These are phyloP conservation scores for Poa pratensis DNA, from an alignment of 176 grass and related monocot genomes.

Conservation along the genomic window DNA sequence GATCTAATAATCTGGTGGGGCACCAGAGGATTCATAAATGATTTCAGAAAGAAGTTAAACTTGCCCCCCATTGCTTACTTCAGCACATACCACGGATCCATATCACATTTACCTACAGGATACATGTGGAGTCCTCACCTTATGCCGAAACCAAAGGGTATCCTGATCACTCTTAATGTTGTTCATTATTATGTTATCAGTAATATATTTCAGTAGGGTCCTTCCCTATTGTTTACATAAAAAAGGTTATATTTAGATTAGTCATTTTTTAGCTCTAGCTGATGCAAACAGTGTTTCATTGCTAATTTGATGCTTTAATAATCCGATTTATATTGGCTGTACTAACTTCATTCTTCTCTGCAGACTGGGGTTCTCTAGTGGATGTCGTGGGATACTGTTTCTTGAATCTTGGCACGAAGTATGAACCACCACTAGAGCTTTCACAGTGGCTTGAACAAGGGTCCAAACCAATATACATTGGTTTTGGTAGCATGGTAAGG, in stretches of 20 bases:
- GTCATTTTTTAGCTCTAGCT: background rate
- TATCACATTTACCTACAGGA: constrained; percentile 98
- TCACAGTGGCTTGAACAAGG: constrained; percentile 86
- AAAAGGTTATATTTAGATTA: background rate
- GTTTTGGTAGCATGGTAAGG: constrained; percentile 96
- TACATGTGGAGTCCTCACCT: constrained; percentile 98
- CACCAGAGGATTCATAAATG: constrained; percentile 94
- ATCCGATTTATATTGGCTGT: background rate
- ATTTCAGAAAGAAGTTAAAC: constrained; percentile 95
- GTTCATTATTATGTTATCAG: background rate
- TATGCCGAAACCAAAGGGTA: constrained; percentile 91
- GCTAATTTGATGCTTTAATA: constrained; percentile 10
- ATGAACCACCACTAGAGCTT: constrained; percentile 73
- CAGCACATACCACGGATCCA: constrained; percentile 97
- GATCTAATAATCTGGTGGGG: constrained; percentile 98
- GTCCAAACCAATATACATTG: constrained; percentile 89
- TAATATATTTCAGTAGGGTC: background rate
- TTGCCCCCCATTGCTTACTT: constrained; percentile 95
- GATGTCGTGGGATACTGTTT: constrained; percentile 98
- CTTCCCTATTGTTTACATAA: background rate
- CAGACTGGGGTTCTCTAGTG: constrained; percentile 93
- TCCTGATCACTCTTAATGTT: constrained; percentile 9
- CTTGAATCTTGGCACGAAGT: constrained; percentile 95
- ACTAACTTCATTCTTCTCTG: constrained; percentile 21
- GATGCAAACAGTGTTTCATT: background rate